A percentile compares a stretch with the other conserved stretches of the same genome.
These are phyloP conservation scores for Leccinellum rugosiceps DNA, from an alignment of 768 basidiomycete genomes.

Conservation along the genomic window DNA sequence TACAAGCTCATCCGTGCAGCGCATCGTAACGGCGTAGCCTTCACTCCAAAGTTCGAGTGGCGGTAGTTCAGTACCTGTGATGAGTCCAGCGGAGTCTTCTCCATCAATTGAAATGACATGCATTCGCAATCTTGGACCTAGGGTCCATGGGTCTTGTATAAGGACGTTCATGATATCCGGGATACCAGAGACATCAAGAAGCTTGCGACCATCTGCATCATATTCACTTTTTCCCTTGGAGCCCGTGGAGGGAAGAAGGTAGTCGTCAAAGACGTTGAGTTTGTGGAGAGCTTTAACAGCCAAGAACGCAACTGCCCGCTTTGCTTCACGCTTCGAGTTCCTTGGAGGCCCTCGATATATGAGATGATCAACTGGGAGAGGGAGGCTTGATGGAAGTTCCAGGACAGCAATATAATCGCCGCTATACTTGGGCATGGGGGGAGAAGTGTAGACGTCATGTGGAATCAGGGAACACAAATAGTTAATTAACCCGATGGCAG, in stretches of 20 bases:
- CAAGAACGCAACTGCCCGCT: constrained; percentile 76
- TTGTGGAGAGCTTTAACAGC: constrained; percentile 68
- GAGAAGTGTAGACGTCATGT: constrained; percentile 63
- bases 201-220: constrained; percentile 49
- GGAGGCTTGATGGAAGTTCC: constrained; percentile 64
- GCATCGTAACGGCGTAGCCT: constrained; percentile 34
- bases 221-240: constrained; percentile 46
- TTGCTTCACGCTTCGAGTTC: constrained; percentile 75
- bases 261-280: constrained; percentile 78
- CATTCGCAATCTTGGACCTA: constrained; percentile 55
- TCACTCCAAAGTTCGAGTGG: constrained; percentile 41
- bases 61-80: constrained; percentile 61
- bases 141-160: constrained; percentile 67
- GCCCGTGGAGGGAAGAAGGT: constrained; percentile 68
- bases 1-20: constrained; percentile 46
- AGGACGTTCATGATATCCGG: constrained; percentile 55
- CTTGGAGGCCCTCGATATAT: constrained; percentile 56
- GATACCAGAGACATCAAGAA: constrained; percentile 42
- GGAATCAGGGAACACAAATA: constrained; percentile 78
- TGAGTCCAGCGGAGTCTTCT: constrained; percentile 51
- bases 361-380: constrained; percentile 53
- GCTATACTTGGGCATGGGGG: constrained; percentile 55
- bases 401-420: constrained; percentile 59
- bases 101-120: constrained; percentile 58
- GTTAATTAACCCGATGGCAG: constrained; percentile 65